These are phyloP conservation scores for Russula sp. DNA, from an alignment of 768 basidiomycete species.

Conservation along the genomic window DNA sequence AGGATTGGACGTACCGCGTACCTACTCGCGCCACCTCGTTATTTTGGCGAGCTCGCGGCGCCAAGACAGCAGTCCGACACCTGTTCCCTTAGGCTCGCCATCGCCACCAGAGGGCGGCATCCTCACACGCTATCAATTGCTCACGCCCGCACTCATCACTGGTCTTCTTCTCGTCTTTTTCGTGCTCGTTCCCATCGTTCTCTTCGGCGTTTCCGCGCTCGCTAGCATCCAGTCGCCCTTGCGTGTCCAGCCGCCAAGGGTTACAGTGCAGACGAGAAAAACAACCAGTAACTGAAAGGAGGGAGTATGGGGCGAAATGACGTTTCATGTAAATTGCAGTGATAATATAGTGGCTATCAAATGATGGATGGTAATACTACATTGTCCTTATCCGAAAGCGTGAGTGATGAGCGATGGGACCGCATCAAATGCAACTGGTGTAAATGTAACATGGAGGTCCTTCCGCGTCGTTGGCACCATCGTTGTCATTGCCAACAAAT, in stretches of 20 bases:
- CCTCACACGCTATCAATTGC: constrained; percentile 69
- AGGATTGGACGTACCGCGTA: constrained; percentile 44
- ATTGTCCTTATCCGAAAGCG: constrained; percentile 35
- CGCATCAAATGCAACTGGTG: constrained; percentile 56
- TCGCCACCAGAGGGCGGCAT: constrained; percentile 54
- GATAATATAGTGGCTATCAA: constrained; percentile 26
- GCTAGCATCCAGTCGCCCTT: constrained; percentile 72
- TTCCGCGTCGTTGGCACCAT: no score
- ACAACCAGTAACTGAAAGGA: constrained; percentile 52
- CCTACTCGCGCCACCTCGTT: constrained; percentile 61
- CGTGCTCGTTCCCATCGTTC: constrained; percentile 61
- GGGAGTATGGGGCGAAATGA: not conserved
- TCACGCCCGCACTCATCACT: constrained; percentile 72
- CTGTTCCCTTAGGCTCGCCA: constrained; percentile 24
- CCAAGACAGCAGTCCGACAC: constrained; percentile 39
- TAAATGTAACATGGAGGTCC: constrained; percentile 54
- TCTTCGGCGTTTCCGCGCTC: constrained; percentile 62
- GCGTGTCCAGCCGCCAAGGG: constrained; percentile 59
- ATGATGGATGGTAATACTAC: constrained; percentile 28
- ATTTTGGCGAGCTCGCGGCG: constrained; percentile 60
- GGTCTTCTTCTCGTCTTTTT: constrained; percentile 63
- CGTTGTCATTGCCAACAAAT: no score
- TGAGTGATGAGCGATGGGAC: constrained; percentile 42
- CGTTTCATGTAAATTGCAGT: constrained; percentile 11
- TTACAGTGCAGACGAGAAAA: constrained; percentile 67